These are phyloP conservation scores for Citrus trifoliata DNA, from an alignment of 345 rosid genomes.

Conservation along the genomic window DNA sequence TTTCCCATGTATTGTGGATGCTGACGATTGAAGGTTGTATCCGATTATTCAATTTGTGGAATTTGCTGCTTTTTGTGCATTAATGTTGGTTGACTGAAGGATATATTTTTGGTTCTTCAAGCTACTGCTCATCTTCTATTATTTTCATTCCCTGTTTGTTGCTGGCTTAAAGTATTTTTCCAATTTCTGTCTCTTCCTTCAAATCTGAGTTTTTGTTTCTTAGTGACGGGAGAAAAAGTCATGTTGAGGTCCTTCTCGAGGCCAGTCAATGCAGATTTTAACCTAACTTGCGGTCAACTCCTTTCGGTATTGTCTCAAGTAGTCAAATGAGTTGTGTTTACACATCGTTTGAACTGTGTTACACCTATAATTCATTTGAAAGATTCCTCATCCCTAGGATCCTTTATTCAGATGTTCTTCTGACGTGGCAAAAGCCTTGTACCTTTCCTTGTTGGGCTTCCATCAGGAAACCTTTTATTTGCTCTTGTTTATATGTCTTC, in stretches of 20 bases:
- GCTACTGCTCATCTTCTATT: neutral
- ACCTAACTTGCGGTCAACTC: too few relatives aligned
- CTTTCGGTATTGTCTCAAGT: neutral
- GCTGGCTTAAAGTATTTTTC: neutral
- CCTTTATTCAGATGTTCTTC: neutral
- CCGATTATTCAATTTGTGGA: neutral
- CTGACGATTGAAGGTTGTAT: neutral
- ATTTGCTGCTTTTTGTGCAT: neutral
- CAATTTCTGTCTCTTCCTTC: neutral
- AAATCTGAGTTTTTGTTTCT: neutral
- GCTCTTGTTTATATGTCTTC: neutral
- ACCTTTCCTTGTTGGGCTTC: neutral
- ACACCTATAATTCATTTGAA: neutral
- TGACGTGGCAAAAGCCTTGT: neutral
- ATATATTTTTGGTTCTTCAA: neutral
- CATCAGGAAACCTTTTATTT: neutral
- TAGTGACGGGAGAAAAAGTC: neutral
- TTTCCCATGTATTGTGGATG: neutral
- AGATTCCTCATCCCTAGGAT: neutral
- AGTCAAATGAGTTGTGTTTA: neutral
- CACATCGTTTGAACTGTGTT: neutral
- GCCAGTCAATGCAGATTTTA: neutral
- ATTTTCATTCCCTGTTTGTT: neutral
- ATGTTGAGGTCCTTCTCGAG: neutral
- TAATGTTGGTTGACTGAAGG: neutral